Percentiles rank a stretch among this genome's conserved stretches.
Evolutionary conservation across 495 filamentous ascomycete species (phyloP).

Genomic region (Bathelium albidoporum): DNA sequence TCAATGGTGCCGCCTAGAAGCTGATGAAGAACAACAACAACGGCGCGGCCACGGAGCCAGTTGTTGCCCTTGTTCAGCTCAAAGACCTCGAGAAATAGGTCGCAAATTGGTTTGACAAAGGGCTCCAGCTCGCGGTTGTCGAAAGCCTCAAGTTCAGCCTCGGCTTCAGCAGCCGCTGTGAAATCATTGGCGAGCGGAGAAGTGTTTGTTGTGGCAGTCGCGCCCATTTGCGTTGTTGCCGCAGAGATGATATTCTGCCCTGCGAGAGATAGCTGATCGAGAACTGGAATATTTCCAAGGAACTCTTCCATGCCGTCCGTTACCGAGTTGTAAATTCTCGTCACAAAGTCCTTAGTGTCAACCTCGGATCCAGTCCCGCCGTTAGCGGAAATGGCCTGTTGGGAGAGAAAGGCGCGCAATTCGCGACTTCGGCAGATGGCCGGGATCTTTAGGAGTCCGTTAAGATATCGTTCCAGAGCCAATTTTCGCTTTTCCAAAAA

Average conservation of each 20-base stretch:
- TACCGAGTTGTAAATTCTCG: slow-evolving; percentile 89
- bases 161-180: slow-evolving; percentile 72
- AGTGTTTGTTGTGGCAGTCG: slow-evolving; percentile 34
- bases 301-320: slow-evolving; percentile 98
- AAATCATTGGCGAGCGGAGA: slow-evolving; percentile 45
- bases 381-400: slow-evolving; percentile 55
- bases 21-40: slow-evolving; percentile 71
- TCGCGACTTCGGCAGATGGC: slow-evolving; percentile 92
- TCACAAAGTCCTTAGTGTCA: slow-evolving; percentile 81
- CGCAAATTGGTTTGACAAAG: slow-evolving; percentile 96
- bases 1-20: slow-evolving; percentile 80
- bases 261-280: slow-evolving; percentile 87
- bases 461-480: slow-evolving; percentile 76
- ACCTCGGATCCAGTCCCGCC: slow-evolving; percentile 38
- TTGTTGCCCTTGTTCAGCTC: slow-evolving; percentile 90
- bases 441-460: slow-evolving; percentile 71
- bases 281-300: slow-evolving; percentile 83
- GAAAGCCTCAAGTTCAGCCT: slow-evolving; percentile 89
- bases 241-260: slow-evolving; percentile 89
- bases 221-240: slow-evolving; percentile 64
- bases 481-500: slow-evolving; percentile 81
- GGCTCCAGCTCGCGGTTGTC: slow-evolving; percentile 82
- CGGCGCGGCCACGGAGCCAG: slow-evolving; percentile 86
- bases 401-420: slow-evolving; percentile 85
- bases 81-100: slow-evolving; percentile 93